Percentiles rank a stretch among this genome's conserved stretches.
Conservation (phyloP, 169 alveolate genomes). For the Cryptosporidium tyzzeri region DNA sequence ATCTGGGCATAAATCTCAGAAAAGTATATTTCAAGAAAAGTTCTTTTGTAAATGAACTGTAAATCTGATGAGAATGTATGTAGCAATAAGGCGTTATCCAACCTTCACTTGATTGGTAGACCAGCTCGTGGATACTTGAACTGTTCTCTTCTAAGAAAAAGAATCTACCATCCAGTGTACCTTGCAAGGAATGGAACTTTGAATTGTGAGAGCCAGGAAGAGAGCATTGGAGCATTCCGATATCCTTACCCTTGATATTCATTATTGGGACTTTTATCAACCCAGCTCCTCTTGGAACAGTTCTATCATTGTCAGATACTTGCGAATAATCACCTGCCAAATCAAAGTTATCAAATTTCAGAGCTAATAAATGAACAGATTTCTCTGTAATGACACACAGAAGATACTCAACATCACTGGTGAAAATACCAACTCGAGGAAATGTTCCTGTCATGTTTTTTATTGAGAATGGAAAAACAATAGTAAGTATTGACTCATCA, state of each 20-base stretch:
- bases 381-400: constrained; percentile 58
- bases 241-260: constrained; percentile 21
- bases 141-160: constrained; percentile 36
- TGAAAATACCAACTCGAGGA: constrained; percentile 50
- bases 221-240: constrained; percentile 50
- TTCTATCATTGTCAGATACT: background rate
- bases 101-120: constrained; percentile 70
- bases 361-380: constrained; percentile 29
- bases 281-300: constrained; percentile 40
- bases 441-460: constrained; percentile 46
- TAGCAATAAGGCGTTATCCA: constrained; percentile 76
- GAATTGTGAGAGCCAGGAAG: constrained; percentile 45
- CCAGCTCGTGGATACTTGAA: constrained; percentile 49
- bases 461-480: constrained; percentile 48
- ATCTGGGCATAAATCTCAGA: constrained; percentile 51
- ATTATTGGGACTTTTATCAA: constrained; percentile 26
- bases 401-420: constrained; percentile 32
- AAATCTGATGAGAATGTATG: constrained; percentile 44
- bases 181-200: constrained; percentile 47
- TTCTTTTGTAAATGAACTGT: constrained; percentile 24
- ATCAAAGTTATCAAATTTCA: constrained; percentile 22
- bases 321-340: background rate
- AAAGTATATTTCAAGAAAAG: constrained; percentile 33
- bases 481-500: constrained; percentile 29
- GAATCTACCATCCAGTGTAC: constrained; percentile 72